phyloP scores from a whole-genome alignment of 2,329 filamentous ascomycete genomes.

The Cytospora leucostoma region DNA sequence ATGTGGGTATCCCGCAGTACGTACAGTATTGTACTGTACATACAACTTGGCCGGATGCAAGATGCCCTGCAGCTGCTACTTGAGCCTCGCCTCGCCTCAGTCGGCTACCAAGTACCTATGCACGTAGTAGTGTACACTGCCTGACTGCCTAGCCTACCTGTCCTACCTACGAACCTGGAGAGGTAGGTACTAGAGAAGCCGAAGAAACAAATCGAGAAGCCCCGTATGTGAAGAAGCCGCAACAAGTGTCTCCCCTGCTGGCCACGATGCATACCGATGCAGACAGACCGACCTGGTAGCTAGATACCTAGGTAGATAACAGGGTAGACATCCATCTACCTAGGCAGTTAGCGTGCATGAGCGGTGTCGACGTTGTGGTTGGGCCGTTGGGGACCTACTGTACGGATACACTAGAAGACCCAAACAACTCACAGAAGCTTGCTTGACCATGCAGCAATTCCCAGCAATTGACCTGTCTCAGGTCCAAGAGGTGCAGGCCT shows the following conservation, averaged over 20 bases:
- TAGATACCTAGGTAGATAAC: too few relatives aligned
- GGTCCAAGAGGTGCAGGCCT: neutral
- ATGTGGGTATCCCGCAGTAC: neutral
- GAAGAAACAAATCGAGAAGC: neutral
- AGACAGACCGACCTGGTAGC: too few relatives aligned
- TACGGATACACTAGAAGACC: neutral
- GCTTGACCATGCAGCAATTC: neutral
- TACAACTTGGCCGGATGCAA: neutral
- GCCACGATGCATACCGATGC: neutral
- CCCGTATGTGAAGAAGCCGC: neutral
- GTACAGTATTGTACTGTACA: too few relatives aligned
- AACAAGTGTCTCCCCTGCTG: neutral
- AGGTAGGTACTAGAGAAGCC: neutral
- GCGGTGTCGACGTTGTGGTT: neutral
- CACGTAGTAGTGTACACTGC: too few relatives aligned
- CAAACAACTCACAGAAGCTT: neutral
- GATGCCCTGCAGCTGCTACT: neutral
- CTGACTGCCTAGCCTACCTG: too few relatives aligned
- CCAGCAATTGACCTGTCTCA: conserved; percentile 12
- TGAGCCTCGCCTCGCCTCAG: neutral
- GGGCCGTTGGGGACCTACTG: neutral
- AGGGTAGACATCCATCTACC: too few relatives aligned
- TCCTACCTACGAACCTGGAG: neutral
- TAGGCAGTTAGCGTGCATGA: neutral
- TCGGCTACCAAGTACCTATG: neutral